phyloP scores from a whole-genome alignment of 305 asterid species.

The Fraxinus sp. region DNA sequence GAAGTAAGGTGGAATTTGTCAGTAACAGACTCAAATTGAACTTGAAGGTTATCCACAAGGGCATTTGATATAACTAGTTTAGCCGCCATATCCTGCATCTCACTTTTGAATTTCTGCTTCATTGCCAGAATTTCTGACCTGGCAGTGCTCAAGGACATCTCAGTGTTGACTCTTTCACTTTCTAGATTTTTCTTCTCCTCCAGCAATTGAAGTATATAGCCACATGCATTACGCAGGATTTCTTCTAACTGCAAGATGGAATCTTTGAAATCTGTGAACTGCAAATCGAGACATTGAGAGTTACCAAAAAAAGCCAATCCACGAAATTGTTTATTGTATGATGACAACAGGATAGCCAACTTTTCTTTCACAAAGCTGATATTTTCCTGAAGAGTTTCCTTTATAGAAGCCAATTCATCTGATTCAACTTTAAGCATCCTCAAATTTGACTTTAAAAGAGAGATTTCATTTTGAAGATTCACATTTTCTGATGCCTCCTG shows the following conservation, averaged over 20 bases:
- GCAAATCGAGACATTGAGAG: constrained; percentile 34
- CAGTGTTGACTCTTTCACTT: constrained; percentile 53
- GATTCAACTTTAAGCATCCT: constrained; percentile 43
- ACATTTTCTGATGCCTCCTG: constrained; percentile 53
- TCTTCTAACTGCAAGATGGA: constrained; percentile 58
- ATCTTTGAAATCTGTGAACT: constrained; percentile 44
- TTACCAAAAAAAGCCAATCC: constrained; percentile 28
- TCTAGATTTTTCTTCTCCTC: constrained; percentile 66
- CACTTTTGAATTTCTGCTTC: constrained; percentile 61
- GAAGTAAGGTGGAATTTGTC: constrained; percentile 52
- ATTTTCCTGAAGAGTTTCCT: constrained; percentile 54
- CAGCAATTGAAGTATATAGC: constrained; percentile 47
- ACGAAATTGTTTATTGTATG: constrained; percentile 38
- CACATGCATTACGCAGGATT: constrained; percentile 46
- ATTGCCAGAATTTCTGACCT: constrained; percentile 62
- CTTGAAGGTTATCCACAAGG: constrained; percentile 69
- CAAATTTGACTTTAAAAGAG: constrained; percentile 49
- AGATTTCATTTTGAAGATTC: constrained; percentile 49
- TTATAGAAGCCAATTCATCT: constrained; percentile 50
- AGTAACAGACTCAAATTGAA: constrained; percentile 66
- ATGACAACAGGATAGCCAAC: constrained; percentile 47
- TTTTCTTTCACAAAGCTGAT: constrained; percentile 48
- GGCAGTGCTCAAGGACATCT: constrained; percentile 49
- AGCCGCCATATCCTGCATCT: constrained; percentile 44
- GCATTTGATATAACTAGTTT: constrained; percentile 61